These are phyloP conservation scores for Suhomyces sp. DNA, from an alignment of 805 yeast genomes.

Conservation along the genomic window DNA sequence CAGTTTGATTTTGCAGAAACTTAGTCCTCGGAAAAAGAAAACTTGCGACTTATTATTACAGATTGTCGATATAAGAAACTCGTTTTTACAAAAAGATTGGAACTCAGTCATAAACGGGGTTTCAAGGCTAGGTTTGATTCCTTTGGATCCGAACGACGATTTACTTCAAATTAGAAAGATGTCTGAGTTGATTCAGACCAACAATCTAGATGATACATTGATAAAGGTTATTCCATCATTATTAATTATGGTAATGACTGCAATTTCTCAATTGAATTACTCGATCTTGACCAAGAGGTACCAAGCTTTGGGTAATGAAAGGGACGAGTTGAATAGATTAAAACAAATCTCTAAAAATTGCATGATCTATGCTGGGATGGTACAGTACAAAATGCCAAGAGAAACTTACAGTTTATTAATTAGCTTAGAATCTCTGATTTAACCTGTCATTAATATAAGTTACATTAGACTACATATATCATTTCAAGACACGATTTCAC, in stretches of 20 bases:
- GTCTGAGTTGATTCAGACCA: conserved; percentile 60
- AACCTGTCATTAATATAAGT: conserved; percentile 2
- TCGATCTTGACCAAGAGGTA: conserved; percentile 42
- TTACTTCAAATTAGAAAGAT: conserved; percentile 58
- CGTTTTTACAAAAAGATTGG: conserved; percentile 56
- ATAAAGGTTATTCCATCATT: conserved; percentile 78
- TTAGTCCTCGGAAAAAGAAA: conserved; percentile 54
- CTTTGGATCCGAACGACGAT: conserved; percentile 48
- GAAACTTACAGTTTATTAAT: conserved; percentile 74
- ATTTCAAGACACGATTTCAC: background rate
- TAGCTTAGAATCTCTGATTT: conserved; percentile 52
- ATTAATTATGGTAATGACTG: conserved; percentile 76
- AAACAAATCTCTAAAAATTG: conserved; percentile 71
- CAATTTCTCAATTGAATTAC: conserved; percentile 58
- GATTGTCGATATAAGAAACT: conserved; percentile 64
- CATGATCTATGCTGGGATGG: conserved; percentile 93
- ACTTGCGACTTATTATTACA: conserved; percentile 64
- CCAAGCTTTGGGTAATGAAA: conserved; percentile 44
- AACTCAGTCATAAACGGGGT: conserved; percentile 54
- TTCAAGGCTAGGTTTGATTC: conserved; percentile 62
- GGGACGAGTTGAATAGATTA: conserved; percentile 52
- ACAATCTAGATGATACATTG: conserved; percentile 62
- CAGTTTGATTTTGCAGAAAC: conserved; percentile 54
- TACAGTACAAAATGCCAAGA: conserved; percentile 87
- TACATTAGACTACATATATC: background rate